Evolutionary conservation across 805 yeast genomes (phyloP), one percentile per base, ranked within the genome.

Genomic region (Suhomyces sp.): DNA sequence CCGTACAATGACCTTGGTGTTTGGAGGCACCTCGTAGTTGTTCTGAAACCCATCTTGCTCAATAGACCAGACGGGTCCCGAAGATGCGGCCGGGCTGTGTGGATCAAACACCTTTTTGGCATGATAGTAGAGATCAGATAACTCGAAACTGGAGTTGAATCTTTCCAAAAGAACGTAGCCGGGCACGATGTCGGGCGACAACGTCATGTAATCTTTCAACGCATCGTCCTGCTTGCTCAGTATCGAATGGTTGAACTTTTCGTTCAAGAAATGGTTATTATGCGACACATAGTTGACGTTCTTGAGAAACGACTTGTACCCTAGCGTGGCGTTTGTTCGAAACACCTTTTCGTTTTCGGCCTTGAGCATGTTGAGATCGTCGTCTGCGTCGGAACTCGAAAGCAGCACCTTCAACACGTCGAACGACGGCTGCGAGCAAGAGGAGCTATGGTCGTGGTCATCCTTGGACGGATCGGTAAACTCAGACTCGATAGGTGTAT

Each of bases 101-200:
- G 46, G 46, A 12, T 42, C 46, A 12, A 42, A 22, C 4, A 23
- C 46, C 31, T 42, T 47, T 2, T 52, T 46, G 10, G 64, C 73
- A 36, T 51, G 53, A 51, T 55, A 69, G 8, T 61, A 46, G 15
- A 61, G 44, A 23, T 56, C 54, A 17, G 59, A 53, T 41, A 50
- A 47, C 17, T 46, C 50, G 26, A 40, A 44, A 6, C 52, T 47
- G 7, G 58, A 47, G 2, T 58, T 38, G 9, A 68, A 47, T 46
- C 58, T 66, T 22, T 59, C 57, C n/a, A 50, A 40, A 6, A 70
- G 53, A 5, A 59, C 54, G 47, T 61, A 67, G 9, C 73, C 73
- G 1, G 66, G 61, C 2, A 64, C 55, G 24, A 59, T 53, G 33
- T 54, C 46, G 2, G 65, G 54, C 2, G 60, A 54, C 33, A 60